A percentile compares a stretch with the other conserved stretches of the same genome.
Conservation (phyloP, 306 rosid species). For the Gastrolobium villosum region DNA sequence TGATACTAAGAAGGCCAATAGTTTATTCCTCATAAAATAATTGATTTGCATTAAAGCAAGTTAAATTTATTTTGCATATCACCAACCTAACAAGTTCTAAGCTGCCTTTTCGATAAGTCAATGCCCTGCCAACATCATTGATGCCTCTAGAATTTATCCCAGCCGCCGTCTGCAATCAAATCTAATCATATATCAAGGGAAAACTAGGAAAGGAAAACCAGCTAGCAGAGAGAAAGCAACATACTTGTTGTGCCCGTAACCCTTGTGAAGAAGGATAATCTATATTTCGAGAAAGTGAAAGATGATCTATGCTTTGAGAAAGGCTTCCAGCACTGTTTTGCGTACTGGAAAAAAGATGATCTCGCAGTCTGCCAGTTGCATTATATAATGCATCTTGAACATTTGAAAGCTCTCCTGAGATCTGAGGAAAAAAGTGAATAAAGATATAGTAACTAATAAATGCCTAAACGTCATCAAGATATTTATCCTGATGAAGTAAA, state of each 20-base stretch:
- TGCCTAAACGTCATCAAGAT: slow-evolving; percentile 29
- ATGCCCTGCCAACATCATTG: slow-evolving; percentile 63
- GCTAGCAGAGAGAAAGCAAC: slow-evolving; percentile 42
- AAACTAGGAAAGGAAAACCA: slow-evolving; percentile 33
- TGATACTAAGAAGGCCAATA: neutral
- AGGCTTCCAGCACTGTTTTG: slow-evolving; percentile 59
- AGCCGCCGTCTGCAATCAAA: slow-evolving; percentile 63
- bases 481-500: slow-evolving; percentile 27
- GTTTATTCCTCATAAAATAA: slow-evolving; percentile 26
- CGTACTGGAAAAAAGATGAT: slow-evolving; percentile 64
- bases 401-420: slow-evolving; percentile 81
- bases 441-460: slow-evolving; percentile 35
- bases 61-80: slow-evolving; percentile 39
- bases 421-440: slow-evolving; percentile 56
- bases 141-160: slow-evolving; percentile 61
- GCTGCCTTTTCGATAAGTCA: slow-evolving; percentile 64
- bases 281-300: slow-evolving; percentile 57
- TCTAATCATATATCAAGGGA: slow-evolving; percentile 14
- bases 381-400: slow-evolving; percentile 90
- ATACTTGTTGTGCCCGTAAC: slow-evolving; percentile 69
- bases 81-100: slow-evolving; percentile 81
- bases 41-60: slow-evolving; percentile 31
- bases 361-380: slow-evolving; percentile 85
- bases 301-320: slow-evolving; percentile 66
- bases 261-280: slow-evolving; percentile 69